Evolutionary conservation across 345 rosid species (phyloP).

Genomic region (Eucalyptus camaldulensis): DNA sequence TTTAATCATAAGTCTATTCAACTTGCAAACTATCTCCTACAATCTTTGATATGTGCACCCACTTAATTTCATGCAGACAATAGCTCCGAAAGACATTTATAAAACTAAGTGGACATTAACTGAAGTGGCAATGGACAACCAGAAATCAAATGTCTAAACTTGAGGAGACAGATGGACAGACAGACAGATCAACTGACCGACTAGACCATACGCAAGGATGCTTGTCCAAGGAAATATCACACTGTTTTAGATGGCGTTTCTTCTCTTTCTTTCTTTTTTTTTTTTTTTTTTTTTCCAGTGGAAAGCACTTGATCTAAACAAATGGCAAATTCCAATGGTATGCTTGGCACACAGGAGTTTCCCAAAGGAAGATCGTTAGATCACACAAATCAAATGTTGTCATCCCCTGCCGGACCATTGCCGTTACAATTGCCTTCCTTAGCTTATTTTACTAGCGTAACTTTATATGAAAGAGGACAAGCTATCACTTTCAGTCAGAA

Average conservation of each 20-base stretch:
- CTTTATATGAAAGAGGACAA: background rate
- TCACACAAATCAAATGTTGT: background rate
- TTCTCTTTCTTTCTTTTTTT: background rate
- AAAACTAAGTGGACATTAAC: background rate
- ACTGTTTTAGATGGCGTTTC: background rate
- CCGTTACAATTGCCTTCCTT: background rate
- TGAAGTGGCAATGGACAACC: background rate
- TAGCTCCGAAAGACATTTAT: background rate
- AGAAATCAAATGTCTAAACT: background rate
- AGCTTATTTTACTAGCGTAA: background rate
- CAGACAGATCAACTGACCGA: background rate
- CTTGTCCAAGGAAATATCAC: background rate
- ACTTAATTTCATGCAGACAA: background rate
- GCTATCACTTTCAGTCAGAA: background rate
- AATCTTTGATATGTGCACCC: background rate
- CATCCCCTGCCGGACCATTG: background rate
- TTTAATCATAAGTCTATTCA: background rate
- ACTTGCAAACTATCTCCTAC: background rate
- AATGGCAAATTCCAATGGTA: background rate
- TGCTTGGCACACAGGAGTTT: background rate
- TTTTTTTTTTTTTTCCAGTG: background rate
- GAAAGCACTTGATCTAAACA: background rate
- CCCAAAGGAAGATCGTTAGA: background rate
- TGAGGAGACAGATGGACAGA: background rate
- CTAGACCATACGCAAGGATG: background rate